phyloP scores from a whole-genome alignment of 2,329 filamentous ascomycete genomes.

The Lecanoromycetidae sp. region DNA sequence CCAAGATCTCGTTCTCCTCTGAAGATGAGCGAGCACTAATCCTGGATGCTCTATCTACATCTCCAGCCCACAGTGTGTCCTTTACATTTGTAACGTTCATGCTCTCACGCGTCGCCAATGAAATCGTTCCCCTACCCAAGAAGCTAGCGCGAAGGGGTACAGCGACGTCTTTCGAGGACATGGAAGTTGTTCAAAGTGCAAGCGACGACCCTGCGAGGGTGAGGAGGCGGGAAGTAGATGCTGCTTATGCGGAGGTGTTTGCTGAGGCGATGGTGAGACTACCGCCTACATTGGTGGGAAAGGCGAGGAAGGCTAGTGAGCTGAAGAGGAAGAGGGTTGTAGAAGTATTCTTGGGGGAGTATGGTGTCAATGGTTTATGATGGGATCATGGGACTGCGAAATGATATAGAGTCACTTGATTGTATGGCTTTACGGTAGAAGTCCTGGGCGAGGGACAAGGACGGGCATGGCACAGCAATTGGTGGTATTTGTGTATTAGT shows the following conservation, averaged over 20 bases:
- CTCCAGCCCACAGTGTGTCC: slow-evolving; percentile 71
- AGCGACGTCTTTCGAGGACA: not conserved
- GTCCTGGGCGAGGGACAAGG: no score
- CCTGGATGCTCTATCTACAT: slow-evolving; percentile 60
- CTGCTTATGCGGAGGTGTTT: slow-evolving; percentile 53
- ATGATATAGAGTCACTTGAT: not conserved
- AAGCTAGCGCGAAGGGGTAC: not conserved
- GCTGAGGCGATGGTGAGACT: slow-evolving; percentile 50
- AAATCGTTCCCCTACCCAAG: slow-evolving; percentile 35
- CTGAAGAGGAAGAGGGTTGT: slow-evolving; percentile 55
- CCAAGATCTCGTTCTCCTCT: slow-evolving; percentile 31
- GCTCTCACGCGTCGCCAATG: slow-evolving; percentile 47
- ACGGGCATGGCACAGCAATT: no score
- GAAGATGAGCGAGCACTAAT: slow-evolving; percentile 50
- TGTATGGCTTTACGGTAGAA: no score
- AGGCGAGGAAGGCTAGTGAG: slow-evolving; percentile 48
- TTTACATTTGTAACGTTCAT: slow-evolving; percentile 81
- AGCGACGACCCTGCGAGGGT: slow-evolving; percentile 38
- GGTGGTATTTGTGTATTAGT: no score
- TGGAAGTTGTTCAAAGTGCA: slow-evolving; percentile 14
- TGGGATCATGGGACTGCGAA: not conserved
- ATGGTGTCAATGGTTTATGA: slow-evolving; percentile 15
- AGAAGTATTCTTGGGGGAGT: slow-evolving; percentile 53
- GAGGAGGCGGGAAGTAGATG: slow-evolving; percentile 49
- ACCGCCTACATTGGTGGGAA: slow-evolving; percentile 35